Conservation (phyloP, 306 rosid genomes). For the Gillenia trifoliata region DNA sequence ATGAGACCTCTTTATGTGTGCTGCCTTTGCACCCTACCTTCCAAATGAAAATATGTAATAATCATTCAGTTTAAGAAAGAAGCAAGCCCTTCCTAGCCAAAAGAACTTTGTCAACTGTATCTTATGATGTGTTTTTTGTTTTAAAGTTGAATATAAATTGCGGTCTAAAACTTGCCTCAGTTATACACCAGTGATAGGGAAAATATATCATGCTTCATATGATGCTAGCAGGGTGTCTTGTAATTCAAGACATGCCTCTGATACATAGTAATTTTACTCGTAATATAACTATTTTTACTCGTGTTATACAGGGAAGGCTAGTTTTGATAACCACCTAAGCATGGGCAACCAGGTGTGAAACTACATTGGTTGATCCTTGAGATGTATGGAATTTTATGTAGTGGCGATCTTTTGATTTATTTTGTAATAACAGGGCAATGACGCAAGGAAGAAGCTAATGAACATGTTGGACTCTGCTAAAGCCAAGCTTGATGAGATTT, state of each 20-base stretch:
- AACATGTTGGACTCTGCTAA: slow-evolving; percentile 59
- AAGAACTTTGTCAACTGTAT: background rate
- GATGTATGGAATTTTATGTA: slow-evolving; percentile 21
- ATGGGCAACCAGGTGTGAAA: slow-evolving; percentile 38
- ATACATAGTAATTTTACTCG: background rate
- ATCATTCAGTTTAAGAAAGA: background rate
- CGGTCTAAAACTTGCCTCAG: background rate
- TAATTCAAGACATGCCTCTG: background rate
- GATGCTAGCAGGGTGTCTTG: background rate
- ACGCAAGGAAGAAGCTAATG: slow-evolving; percentile 40
- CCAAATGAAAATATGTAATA: background rate
- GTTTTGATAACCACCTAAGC: slow-evolving; percentile 25
- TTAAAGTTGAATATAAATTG: background rate
- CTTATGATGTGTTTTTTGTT: background rate
- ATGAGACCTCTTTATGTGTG: background rate
- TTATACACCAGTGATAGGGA: background rate
- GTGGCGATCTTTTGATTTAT: slow-evolving; percentile 22
- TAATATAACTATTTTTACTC: background rate
- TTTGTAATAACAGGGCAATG: slow-evolving; percentile 47
- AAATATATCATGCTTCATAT: background rate
- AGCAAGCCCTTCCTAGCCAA: background rate
- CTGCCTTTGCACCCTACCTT: background rate
- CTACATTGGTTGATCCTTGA: slow-evolving; percentile 18
- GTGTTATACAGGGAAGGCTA: slow-evolving; percentile 38
- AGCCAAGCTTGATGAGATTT: slow-evolving; percentile 57